A percentile compares a stretch with the other conserved stretches of the same genome.
Conservation (phyloP, 202 grass and related monocot species). For the Zoysia matrella region DNA sequence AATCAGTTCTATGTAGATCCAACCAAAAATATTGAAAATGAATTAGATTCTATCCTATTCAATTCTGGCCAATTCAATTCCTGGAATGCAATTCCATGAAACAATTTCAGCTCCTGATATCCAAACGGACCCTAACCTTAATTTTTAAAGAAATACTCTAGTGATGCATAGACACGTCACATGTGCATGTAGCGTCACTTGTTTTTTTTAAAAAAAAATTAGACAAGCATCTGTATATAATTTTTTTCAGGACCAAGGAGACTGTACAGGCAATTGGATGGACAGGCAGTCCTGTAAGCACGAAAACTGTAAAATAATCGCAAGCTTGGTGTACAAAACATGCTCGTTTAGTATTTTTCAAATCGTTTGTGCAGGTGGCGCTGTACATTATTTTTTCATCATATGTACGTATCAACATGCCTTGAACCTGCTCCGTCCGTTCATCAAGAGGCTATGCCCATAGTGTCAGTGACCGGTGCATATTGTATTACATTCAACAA, state of each 20-base stretch:
- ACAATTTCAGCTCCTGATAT: no score
- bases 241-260: neutral
- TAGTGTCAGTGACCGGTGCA: neutral
- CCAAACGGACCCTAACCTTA: no score
- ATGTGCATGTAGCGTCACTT: no score
- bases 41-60: no score
- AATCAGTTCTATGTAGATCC: no score
- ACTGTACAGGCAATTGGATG: neutral
- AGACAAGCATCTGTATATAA: neutral
- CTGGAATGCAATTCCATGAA: no score
- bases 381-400: neutral
- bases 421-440: neutral
- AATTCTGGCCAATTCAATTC: no score
- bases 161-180: no score
- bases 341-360: slow-evolving; percentile 30
- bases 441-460: neutral
- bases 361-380: slow-evolving; percentile 16
- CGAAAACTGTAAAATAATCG: neutral
- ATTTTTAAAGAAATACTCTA: no score
- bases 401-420: neutral
- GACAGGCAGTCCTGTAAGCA: neutral
- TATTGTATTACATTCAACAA: neutral
- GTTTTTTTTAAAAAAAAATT: no score
- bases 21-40: no score
- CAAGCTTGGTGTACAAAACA: neutral